These are phyloP conservation scores for Plantago coronopus DNA, from an alignment of 305 asterid genomes.

Conservation along the genomic window DNA sequence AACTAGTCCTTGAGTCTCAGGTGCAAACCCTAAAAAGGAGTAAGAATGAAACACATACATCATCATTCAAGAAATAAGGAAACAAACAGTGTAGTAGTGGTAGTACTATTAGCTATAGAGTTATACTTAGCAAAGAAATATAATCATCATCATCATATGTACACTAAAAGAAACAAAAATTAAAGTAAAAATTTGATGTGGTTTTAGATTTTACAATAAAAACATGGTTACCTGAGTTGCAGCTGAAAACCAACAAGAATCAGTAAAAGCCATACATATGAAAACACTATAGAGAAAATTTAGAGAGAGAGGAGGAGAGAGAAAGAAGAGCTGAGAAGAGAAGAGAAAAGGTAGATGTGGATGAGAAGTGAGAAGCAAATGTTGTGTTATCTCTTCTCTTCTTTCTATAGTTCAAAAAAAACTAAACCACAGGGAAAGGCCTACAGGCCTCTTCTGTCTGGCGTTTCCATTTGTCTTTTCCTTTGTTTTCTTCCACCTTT, in stretches of 20 bases:
- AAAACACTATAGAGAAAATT: constrained; percentile 26
- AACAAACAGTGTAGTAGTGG: constrained; percentile 29
- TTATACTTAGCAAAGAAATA: not conserved
- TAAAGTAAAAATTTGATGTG: not conserved
- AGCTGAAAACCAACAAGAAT: constrained; percentile 47
- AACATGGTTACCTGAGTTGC: constrained; percentile 45
- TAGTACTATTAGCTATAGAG: constrained; percentile 20
- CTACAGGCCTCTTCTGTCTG: constrained; percentile 54
- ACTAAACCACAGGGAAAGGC: constrained; percentile 48
- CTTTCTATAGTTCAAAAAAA: constrained; percentile 35
- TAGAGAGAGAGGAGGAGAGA: constrained; percentile 26
- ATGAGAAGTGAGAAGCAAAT: constrained; percentile 46
- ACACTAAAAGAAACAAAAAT: not conserved
- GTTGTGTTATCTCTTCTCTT: constrained; percentile 29
- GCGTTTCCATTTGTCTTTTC: constrained; percentile 75
- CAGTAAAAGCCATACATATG: constrained; percentile 60
- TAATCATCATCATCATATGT: not conserved
- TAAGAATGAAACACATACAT: constrained; percentile 1
- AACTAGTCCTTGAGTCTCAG: constrained; percentile 9
- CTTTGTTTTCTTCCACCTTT: constrained; percentile 36
- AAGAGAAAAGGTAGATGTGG: constrained; percentile 48
- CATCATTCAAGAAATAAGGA: not conserved
- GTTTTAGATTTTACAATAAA: constrained; percentile 39
- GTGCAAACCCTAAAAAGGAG: constrained; percentile 26
- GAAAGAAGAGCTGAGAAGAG: constrained; percentile 28